Evolutionary conservation across 306 rosid genomes (phyloP).

Genomic region (Cucurbita maxima): DNA sequence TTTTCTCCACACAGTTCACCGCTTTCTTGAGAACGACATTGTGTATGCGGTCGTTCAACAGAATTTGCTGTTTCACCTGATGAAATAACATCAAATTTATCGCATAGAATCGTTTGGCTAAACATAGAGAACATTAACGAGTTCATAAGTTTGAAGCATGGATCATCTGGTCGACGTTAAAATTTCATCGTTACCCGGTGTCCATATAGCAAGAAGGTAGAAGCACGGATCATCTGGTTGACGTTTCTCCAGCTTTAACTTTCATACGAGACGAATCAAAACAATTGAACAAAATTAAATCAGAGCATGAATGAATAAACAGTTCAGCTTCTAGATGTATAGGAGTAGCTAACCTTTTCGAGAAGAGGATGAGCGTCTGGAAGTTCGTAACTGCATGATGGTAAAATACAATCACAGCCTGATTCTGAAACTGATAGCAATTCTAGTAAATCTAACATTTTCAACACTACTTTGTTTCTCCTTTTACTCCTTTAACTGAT

Average conservation of each 20-base stretch:
- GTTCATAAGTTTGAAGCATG: background rate
- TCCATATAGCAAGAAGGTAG: slow-evolving; percentile 72
- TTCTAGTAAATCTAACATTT: background rate
- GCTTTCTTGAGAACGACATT: background rate
- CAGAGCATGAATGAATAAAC: background rate
- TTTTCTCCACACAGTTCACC: slow-evolving; percentile 4
- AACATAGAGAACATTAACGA: background rate
- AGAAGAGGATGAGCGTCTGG: slow-evolving; percentile 63
- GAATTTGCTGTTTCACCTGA: slow-evolving; percentile 15
- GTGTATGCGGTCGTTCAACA: slow-evolving; percentile 5
- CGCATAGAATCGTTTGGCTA: background rate
- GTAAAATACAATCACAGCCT: slow-evolving; percentile 16
- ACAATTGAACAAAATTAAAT: background rate
- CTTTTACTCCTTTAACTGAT: background rate
- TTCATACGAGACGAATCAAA: background rate
- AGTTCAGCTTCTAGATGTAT: background rate
- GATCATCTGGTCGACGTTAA: too few species aligned
- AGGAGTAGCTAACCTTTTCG: slow-evolving; percentile 40
- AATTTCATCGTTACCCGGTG: slow-evolving; percentile 37
- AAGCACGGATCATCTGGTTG: slow-evolving; percentile 61
- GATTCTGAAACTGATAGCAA: background rate
- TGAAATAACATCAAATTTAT: background rate
- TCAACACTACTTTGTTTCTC: background rate
- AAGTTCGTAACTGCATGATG: slow-evolving; percentile 52
- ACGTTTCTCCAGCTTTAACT: slow-evolving; percentile 38